phyloP scores from a whole-genome alignment of 1,139 yeast species.

The Lodderomyces beijingensis region DNA sequence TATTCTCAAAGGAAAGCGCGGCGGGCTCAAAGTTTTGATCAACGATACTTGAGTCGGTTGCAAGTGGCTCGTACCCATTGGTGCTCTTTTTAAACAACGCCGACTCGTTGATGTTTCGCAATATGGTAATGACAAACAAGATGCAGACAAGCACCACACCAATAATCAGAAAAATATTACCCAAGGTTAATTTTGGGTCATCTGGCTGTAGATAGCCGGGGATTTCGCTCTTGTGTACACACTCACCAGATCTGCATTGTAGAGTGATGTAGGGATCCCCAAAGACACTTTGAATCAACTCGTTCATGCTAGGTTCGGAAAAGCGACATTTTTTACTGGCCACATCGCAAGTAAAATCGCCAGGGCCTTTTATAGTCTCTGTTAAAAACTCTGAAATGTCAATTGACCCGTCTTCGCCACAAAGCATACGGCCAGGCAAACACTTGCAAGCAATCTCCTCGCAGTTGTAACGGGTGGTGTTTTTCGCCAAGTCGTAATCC shows the following conservation, averaged over 20 bases:
- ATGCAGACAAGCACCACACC: conserved; percentile 44
- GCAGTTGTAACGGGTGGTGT: conserved; percentile 75
- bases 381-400: conserved; percentile 91
- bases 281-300: conserved; percentile 79
- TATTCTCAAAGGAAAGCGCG: conserved; percentile 67
- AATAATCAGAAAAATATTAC: conserved; percentile 47
- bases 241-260: conserved; percentile 80
- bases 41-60: conserved; percentile 37
- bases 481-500: conserved; percentile 57
- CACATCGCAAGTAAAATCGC: conserved; percentile 80
- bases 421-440: conserved; percentile 85
- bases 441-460: conserved; percentile 76
- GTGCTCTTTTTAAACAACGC: conserved; percentile 49
- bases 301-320: conserved; percentile 95
- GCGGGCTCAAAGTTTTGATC: conserved; percentile 69
- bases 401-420: conserved; percentile 91
- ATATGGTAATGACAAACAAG: conserved; percentile 35
- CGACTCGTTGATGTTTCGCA: conserved; percentile 55
- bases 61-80: conserved; percentile 18
- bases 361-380: conserved; percentile 90
- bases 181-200: conserved; percentile 44
- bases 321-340: conserved; percentile 60
- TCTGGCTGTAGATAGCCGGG: conserved; percentile 84
- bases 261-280: conserved; percentile 88
- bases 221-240: conserved; percentile 85